phyloP scores from a whole-genome alignment of 1,284 basidiomycete species.

The Rhizoctonia solani region DNA sequence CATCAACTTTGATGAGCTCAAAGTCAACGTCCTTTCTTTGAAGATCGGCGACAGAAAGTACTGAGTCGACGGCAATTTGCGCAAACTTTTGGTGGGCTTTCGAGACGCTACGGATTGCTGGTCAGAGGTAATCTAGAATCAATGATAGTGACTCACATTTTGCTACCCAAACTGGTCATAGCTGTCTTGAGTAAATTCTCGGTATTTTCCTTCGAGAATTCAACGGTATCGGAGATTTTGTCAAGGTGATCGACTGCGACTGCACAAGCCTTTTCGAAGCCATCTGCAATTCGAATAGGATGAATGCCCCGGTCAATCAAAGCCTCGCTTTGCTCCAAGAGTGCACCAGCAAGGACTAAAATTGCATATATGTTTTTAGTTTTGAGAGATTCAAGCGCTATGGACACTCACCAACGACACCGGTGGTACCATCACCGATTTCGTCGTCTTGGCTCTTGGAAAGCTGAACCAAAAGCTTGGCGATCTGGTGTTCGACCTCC shows the following conservation, averaged over 20 bases:
- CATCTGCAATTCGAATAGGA: slow-evolving; percentile 97
- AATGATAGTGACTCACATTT: slow-evolving; percentile 69
- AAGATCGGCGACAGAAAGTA: slow-evolving; percentile 93
- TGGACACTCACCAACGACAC: slow-evolving; percentile 84
- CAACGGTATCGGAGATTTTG: slow-evolving; percentile 87
- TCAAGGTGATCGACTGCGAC: slow-evolving; percentile 92
- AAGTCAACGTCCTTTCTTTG: slow-evolving; percentile 95
- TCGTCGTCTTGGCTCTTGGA: slow-evolving; percentile 99
- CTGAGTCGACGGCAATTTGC: slow-evolving; percentile 96
- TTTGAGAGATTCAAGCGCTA: neutral
- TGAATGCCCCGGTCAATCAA: slow-evolving; percentile 97
- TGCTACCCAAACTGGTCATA: slow-evolving; percentile 94
- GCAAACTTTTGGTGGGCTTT: slow-evolving; percentile 96
- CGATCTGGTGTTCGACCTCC: slow-evolving; percentile 99
- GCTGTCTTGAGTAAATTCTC: slow-evolving; percentile 91
- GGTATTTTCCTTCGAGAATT: slow-evolving; percentile 82
- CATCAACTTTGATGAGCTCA: slow-evolving; percentile 98
- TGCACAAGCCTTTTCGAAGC: slow-evolving; percentile 91
- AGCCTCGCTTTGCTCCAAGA: slow-evolving; percentile 87
- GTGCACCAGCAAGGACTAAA: slow-evolving; percentile 91
- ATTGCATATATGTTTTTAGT: neutral
- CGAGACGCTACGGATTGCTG: slow-evolving; percentile 70
- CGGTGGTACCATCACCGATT: slow-evolving; percentile 98
- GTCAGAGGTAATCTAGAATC: neutral
- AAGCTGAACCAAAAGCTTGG: slow-evolving; percentile 94